Evolutionary conservation across 139 green algal genomes (phyloP), one percentile per base, ranked within the genome.

Genomic region (Ulvella scutata): DNA sequence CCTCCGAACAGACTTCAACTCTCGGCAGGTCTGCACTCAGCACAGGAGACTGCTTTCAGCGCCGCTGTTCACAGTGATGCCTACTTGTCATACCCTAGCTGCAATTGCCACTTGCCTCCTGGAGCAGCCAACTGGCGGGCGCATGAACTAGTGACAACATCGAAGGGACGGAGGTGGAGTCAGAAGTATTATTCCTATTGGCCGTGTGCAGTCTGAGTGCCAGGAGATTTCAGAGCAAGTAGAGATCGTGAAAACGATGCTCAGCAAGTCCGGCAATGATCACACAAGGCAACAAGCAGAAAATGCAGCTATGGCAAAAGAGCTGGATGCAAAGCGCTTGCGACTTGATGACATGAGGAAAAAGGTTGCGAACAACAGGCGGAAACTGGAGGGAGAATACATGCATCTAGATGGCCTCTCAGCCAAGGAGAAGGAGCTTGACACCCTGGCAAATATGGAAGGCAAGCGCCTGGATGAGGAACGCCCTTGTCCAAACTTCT

Each of bases 361-460:
- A 37, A 75, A 76, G 10, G 84, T 86, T 39, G 79, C 61, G 4
- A 76, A 74, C 2, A 67, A 86, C 38, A 80, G 84, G 74, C 78
- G 78, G 62, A 81, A 86, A 74, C 79, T 94, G 73, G 85, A 91
- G 74, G 78, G 36, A 28, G 85, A 91, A 74, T 86, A 85, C 43
- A 36, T 29, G 4, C 51, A 84, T 43, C 83, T 94, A 31, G 82
- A 87, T 72, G 77, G 74, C 17, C 75, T 92, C 43, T 85, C 89
- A 79, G 61, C 43, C 6, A 88, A 88, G 81, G 85, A 85, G 43
- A 73, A 72, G 0, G 61, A 86, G 77, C 79, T 91, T 35, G 78
- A 87, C 37, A 62, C 60, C 17, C 40, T 88, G 72, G 73, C 76
- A 33, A 78, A 78, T 9, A 37, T 62, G n/a, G 81, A 90, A 38